Evolutionary conservation across 257 asterid species (phyloP).

Genomic region (Ligustrum vulgare): DNA sequence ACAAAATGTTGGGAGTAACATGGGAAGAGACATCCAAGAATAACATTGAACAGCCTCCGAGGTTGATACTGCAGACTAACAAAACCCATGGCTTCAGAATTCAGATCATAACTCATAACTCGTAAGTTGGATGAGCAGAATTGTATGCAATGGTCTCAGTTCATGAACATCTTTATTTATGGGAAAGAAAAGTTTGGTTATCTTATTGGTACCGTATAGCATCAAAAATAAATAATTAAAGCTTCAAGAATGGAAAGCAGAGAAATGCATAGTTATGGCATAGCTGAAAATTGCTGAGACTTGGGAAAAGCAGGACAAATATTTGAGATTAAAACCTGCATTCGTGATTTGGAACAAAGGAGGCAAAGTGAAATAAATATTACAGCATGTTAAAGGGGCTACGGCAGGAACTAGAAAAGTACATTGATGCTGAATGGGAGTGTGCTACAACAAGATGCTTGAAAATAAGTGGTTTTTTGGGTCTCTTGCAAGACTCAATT

Average conservation of each 20-base stretch:
- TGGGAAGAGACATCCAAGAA: not conserved
- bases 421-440: not conserved
- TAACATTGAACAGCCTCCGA: not conserved
- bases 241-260: not conserved
- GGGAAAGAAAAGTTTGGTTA: slow-evolving; percentile 4
- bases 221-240: not conserved
- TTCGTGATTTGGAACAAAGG: not conserved
- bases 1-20: not conserved
- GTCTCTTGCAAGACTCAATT: not conserved
- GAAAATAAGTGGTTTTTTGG: not conserved
- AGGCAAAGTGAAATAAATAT: not conserved
- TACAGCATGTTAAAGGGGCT: not conserved
- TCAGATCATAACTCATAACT: too few relatives aligned
- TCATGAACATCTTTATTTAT: not conserved
- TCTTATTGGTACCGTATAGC: not conserved
- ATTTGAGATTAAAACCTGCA: not conserved
- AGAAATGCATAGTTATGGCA: not conserved
- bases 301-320: not conserved
- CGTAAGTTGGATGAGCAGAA: not conserved
- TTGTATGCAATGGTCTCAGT: not conserved
- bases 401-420: not conserved
- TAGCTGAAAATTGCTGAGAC: not conserved
- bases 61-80: not conserved
- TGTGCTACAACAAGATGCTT: not conserved
- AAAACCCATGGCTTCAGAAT: not conserved